Evolutionary conservation across 2,329 filamentous ascomycete species (phyloP), one percentile per base, ranked within the genome.

Genomic region (Penicillium aurantiogriseum): DNA sequence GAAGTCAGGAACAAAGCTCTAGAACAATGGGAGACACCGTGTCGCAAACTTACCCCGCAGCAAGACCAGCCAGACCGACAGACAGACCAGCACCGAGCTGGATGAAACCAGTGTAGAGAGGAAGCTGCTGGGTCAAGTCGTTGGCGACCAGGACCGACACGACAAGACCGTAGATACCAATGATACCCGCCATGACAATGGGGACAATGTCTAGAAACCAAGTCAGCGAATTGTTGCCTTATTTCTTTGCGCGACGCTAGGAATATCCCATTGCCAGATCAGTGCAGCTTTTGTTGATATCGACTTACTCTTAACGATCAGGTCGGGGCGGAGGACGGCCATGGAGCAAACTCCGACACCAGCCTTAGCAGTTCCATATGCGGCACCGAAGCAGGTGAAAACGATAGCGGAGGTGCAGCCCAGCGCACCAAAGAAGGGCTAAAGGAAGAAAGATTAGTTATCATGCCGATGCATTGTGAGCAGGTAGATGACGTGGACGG

Each of bases 101-200:
- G 71, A 93, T 90, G 81, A 93, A 92, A 60, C 88, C 88, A 56
- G 89, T 91, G 70, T 88, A 93, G 61, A 94, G 83, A 60, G 90
- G 83, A 61, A 89, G 79, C 64, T 85, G 75, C 79, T 93, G 89
- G 69, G 82, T 83, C 64, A 94, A 81, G 70, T 86, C 87, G 76
- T 91, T 89, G 73, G 90, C 92, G 74, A 94, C 91, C 72, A 94
- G 80, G 76, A 94, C 90, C 19, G 90, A 92, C 61, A 93, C 90
- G 79, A 94, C 90, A 66, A 94, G 85, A 71, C 90, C 90, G 82
- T 94, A 99, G 79, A 99, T 97, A 89, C 91, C 94, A 81, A 99
- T 97, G 80, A 99, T 99, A 97, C 94, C 94, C 84, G 94, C 94
- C 94, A 99, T 99, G 88, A 99, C 96, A 80, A 97, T 94, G 77